Base-by-base conservation (phyloP, 2,329 filamentous ascomycete genomes). In the Xylariaceae sp. region DNA sequence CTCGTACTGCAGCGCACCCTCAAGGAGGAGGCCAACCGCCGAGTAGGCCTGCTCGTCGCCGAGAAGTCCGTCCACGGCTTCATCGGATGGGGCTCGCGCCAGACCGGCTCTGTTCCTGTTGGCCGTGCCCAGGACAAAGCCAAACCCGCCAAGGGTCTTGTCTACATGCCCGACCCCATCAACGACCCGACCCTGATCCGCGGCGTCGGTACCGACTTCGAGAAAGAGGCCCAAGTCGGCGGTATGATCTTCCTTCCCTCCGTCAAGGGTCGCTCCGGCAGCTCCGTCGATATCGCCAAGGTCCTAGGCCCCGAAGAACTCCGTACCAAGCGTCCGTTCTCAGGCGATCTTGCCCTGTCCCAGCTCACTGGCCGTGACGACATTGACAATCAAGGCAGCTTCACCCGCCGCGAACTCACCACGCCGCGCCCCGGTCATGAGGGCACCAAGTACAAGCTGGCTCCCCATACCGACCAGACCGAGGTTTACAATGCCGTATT, bases 1-100 rank as follows among this genome's bases (percentile, higher is more conserved):
- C 78, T 98, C 41, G 86, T 97, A 55, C 79, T 98, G 42, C 94
- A 95, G 80, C 85, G 91, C 54, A 89, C 90, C 12, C 80, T 97
- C 47, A 86, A 88, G 54, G 85, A 81, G 62, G 91, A 96, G 71
- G 86, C 90, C 44, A 83, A 86, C 55, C 87, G 93, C 55, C 88
- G 93, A 43, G 88, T 95, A 47, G 89, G 90, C 42, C 91, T 95
- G 62, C 80, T 98, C 40, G 93, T 95, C 50, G 93, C 93, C 19
- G 91, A 94, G 58, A 97, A 96, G 65, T 96, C 91, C 2, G 94
- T 97, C 70, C 83, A 88, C 59, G 83, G 92, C 64, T 95, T 97
- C 63, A 90, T 98, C 59, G 93, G 93, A 34, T 85, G 85, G 73
- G 79, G 88, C 54, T 91, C 93, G 21, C 80, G 87, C 42, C 81